phyloP scores from a whole-genome alignment of 1,284 basidiomycete genomes.

The Marasmius fiardii region DNA sequence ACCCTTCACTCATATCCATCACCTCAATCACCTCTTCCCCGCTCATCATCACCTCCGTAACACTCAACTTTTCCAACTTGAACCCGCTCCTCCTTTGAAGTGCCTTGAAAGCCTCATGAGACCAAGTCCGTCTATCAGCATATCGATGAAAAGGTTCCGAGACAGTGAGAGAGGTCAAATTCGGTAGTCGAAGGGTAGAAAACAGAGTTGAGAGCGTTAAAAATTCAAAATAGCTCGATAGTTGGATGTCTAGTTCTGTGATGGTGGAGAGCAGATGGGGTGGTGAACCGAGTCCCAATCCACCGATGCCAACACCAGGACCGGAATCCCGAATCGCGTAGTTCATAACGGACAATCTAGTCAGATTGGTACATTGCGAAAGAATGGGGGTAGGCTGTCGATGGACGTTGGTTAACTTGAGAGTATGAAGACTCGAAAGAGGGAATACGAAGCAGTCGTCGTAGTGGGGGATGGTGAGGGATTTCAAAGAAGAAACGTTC shows the following conservation, averaged over 20 bases:
- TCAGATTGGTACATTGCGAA: background rate
- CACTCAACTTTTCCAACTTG: background rate
- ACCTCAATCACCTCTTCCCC: background rate
- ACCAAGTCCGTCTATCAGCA: background rate
- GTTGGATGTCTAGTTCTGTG: background rate
- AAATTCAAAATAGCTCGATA: background rate
- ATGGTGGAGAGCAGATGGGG: background rate
- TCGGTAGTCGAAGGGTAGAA: background rate
- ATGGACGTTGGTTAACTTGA: background rate
- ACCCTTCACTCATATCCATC: background rate
- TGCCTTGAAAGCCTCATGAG: background rate
- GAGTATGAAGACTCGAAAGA: background rate
- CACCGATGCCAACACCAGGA: no score
- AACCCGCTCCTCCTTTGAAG: background rate
- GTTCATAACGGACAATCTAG: background rate
- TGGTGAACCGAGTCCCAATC: no score
- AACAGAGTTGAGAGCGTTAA: background rate
- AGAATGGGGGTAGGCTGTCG: background rate
- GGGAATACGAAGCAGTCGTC: slow-evolving; percentile 1
- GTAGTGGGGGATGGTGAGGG: background rate
- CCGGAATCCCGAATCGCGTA: background rate
- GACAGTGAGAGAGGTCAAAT: background rate
- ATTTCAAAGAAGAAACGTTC: background rate
- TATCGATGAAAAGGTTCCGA: background rate
- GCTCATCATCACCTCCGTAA: background rate